Conservation (phyloP, 495 filamentous ascomycete species). For the Margaritispora aquatica region DNA sequence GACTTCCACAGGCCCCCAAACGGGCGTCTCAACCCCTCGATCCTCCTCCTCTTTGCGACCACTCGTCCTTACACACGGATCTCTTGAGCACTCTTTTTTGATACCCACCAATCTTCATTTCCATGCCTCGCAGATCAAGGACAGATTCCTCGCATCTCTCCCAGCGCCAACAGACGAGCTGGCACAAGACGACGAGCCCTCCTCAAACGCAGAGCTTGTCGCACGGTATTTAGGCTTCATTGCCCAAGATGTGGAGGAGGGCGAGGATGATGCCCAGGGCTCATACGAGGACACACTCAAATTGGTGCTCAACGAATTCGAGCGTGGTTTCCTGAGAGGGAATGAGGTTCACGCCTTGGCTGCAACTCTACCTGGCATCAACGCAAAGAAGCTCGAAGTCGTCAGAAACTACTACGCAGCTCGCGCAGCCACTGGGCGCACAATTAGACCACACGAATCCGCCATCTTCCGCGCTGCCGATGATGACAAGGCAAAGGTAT, state of each 20-base stretch:
- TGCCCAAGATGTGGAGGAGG: conserved; percentile 77
- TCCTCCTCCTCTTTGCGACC: conserved; percentile 84
- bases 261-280: conserved; percentile 80
- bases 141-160: conserved; percentile 75
- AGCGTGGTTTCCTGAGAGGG: conserved; percentile 85
- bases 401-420: conserved; percentile 87
- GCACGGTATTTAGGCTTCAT: conserved; percentile 88
- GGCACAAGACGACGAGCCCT: conserved; percentile 95
- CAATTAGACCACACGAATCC: conserved; percentile 84
- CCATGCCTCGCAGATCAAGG: conserved; percentile 87
- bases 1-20: conserved; percentile 74
- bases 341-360: conserved; percentile 94
- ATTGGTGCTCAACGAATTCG: conserved; percentile 87
- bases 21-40: conserved; percentile 90
- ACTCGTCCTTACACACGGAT: conserved; percentile 82
- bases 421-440: conserved; percentile 71
- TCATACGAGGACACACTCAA: conserved; percentile 85
- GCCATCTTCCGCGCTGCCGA: conserved; percentile 84
- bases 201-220: conserved; percentile 83
- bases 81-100: conserved; percentile 89
- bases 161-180: conserved; percentile 92
- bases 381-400: conserved; percentile 80
- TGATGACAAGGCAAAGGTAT: conserved; percentile 71
- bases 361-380: conserved; percentile 77
- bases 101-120: conserved; percentile 93